Evolutionary conservation across 1,284 basidiomycete species (phyloP), one percentile per base, ranked within the genome.

Genomic region (Ganoderma boninense): DNA sequence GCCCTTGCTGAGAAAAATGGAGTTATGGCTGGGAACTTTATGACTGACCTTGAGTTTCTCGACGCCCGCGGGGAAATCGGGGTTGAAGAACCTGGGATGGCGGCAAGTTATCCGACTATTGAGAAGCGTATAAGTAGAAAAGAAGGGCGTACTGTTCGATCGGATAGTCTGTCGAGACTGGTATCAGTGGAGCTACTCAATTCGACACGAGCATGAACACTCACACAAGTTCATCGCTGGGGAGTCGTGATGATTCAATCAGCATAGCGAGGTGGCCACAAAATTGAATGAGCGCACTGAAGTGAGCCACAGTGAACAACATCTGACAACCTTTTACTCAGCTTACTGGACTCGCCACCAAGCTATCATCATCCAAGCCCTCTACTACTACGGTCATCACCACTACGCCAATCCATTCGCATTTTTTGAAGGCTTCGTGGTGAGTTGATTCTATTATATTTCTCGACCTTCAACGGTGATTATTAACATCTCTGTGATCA

Each of bases 341-440:
- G 49, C 1, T 54, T 54, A 13, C 23, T 54, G 49, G 49, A 54
- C 49, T 26, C 49, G 3, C 10, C 49, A 54, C 49, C 49, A 54
- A 13, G 49, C 49, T 26, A 54, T 54, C 49, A 54, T 54, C 23
- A 23, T 54, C n/a, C n/a, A 54, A 29, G 49, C 49, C 49, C 49
- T 54, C 23, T 54, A 54, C 4, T n/a, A 54, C 49, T 54, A 54
- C 23, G n/a, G 49, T 54, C 49, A 54, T 54, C 49, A 54, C 49
- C 11, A 54, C 23, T 54, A 26, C 23, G 4, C 23, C 49, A 54
- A 54, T 54, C 49, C 49, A 1, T 54, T 54, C 5, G 49, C 49
- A 26, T 23, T 54, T 11, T n/a, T 13, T 54, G 49, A 54, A 26
- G 23, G 23, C 49, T 54, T 23, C 49, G 26, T 54, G 49, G 49